A percentile compares a stretch with the other conserved stretches of the same genome.
These are phyloP conservation scores for Globisporangium radiosum DNA, from an alignment of 352 stramenopile species.

Conservation along the genomic window DNA sequence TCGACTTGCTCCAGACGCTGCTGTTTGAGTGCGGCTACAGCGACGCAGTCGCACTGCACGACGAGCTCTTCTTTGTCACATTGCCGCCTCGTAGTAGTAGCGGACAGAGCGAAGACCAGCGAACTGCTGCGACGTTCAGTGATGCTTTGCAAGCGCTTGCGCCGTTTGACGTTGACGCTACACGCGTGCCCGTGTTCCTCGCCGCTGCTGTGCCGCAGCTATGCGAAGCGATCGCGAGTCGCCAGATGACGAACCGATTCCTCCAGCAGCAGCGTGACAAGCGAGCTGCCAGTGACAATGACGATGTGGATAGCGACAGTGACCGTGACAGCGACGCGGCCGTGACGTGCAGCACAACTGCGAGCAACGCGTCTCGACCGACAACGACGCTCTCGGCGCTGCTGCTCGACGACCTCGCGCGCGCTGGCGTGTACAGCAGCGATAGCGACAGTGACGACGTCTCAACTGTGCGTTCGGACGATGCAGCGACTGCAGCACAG, in stretches of 20 bases:
- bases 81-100: neutral
- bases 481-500: neutral
- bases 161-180: slow-evolving; percentile 31
- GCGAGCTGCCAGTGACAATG: neutral
- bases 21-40: slow-evolving; percentile 42
- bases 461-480: neutral
- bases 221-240: slow-evolving; percentile 45
- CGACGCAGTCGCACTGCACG: slow-evolving; percentile 30
- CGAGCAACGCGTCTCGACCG: neutral
- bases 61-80: slow-evolving; percentile 50
- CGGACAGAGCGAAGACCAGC: no score
- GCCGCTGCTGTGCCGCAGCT: slow-evolving; percentile 23
- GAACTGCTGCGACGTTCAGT: slow-evolving; percentile 24
- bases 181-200: slow-evolving; percentile 42
- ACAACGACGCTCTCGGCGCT: slow-evolving; percentile 3
- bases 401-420: slow-evolving; percentile 4
- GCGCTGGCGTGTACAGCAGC: slow-evolving; percentile 1
- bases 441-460: neutral
- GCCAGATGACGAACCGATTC: slow-evolving; percentile 60
- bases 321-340: neutral
- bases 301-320: neutral
- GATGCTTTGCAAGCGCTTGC: slow-evolving; percentile 29
- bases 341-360: neutral
- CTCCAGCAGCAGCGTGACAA: slow-evolving; percentile 26
- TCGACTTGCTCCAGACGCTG: slow-evolving; percentile 38